A percentile compares a stretch with the other conserved stretches of the same genome.
phyloP scores from a whole-genome alignment of 345 rosid genomes.

The Ailanthus altissimus region DNA sequence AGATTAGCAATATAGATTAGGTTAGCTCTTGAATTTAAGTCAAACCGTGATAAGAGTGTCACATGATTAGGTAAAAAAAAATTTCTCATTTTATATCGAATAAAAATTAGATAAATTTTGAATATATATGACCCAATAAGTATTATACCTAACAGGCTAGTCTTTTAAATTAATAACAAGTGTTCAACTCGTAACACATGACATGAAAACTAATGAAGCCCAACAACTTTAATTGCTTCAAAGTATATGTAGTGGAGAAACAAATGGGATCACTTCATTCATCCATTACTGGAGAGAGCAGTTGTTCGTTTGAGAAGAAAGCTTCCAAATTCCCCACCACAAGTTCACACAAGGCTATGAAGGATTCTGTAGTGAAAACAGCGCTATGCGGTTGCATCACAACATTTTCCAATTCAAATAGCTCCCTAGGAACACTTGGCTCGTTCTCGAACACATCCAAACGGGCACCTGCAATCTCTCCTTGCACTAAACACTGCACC shows the following conservation, averaged over 20 bases:
- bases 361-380: constrained; percentile 40
- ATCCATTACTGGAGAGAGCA: constrained; percentile 28
- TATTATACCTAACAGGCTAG: too few species aligned
- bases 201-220: too few species aligned
- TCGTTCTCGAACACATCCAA: constrained; percentile 66
- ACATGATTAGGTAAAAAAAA: too few species aligned
- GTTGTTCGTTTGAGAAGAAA: constrained; percentile 46
- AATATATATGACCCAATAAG: too few species aligned
- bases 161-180: too few species aligned
- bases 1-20: too few species aligned
- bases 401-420: constrained; percentile 42
- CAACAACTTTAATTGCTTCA: neutral
- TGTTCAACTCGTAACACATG: too few species aligned
- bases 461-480: constrained; percentile 57
- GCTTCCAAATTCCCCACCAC: constrained; percentile 52
- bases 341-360: constrained; percentile 27
- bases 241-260: neutral
- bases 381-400: constrained; percentile 49
- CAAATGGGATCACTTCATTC: neutral
- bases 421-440: constrained; percentile 46
- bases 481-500: constrained; percentile 43
- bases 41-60: too few species aligned
- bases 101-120: too few species aligned
- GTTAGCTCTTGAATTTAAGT: too few species aligned
- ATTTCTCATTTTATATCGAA: too few species aligned